A percentile compares a stretch with the other conserved stretches of the same genome.
Evolutionary conservation across 2,329 filamentous ascomycete species (phyloP).

Genomic region (Balansia obtecta): DNA sequence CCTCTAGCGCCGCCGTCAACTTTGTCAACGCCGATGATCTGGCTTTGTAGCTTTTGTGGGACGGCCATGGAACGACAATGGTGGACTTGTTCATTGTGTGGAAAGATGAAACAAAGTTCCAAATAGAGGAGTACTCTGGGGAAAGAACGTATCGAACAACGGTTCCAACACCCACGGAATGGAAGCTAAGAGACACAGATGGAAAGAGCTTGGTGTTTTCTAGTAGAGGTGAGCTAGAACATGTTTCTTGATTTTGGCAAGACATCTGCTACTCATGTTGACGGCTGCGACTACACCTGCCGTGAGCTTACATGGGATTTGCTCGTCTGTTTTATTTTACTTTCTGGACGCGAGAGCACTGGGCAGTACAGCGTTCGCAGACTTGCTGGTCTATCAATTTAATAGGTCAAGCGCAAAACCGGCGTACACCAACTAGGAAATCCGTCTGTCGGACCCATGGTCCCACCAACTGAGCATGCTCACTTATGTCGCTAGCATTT

Average conservation of each 20-base stretch:
- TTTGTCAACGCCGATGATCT: constrained; percentile 21
- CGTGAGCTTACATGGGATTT: too few species aligned
- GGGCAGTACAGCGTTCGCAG: too few species aligned
- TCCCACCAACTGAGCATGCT: too few species aligned
- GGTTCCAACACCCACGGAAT: background rate
- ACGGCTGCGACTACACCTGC: too few species aligned
- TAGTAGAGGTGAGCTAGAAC: background rate
- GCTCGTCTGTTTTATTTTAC: too few species aligned
- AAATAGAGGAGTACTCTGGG: constrained; percentile 5
- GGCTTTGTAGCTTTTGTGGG: constrained; percentile 41
- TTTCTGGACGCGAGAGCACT: too few species aligned
- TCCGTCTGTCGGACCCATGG: too few species aligned
- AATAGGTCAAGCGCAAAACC: too few species aligned
- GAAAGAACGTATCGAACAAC: background rate
- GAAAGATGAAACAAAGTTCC: constrained; percentile 39
- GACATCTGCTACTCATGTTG: background rate
- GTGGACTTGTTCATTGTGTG: constrained; percentile 46
- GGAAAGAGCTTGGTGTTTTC: background rate
- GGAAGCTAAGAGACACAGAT: background rate
- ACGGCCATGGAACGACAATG: constrained; percentile 39
- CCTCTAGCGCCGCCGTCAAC: constrained; percentile 7
- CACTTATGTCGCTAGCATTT: too few species aligned
- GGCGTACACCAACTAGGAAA: too few species aligned
- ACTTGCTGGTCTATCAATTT: too few species aligned
- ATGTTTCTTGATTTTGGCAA: background rate